Conservation (phyloP, 306 rosid species). For the Cicer bijugum region DNA sequence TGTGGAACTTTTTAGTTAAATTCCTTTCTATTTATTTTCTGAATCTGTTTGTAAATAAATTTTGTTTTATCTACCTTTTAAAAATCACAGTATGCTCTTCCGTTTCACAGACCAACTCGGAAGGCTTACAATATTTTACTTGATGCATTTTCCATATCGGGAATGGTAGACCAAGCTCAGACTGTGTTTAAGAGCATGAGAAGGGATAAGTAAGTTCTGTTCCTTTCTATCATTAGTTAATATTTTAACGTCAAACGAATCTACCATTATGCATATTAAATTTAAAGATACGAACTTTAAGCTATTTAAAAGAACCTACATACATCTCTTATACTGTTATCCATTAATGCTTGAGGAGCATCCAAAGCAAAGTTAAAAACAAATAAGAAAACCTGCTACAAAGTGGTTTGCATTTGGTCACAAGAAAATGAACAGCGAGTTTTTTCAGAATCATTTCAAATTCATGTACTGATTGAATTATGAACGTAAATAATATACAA, state of each 20-base stretch:
- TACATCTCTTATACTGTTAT: neutral
- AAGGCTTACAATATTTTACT: slow-evolving; percentile 93
- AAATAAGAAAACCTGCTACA: neutral
- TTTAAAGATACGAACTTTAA: neutral
- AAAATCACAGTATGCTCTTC: slow-evolving; percentile 19
- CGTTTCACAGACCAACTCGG: slow-evolving; percentile 75
- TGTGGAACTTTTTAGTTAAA: slow-evolving; percentile 6
- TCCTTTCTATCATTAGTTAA: slow-evolving; percentile 29
- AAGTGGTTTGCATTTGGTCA: slow-evolving; percentile 13
- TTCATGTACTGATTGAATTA: slow-evolving; percentile 12
- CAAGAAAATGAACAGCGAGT: neutral
- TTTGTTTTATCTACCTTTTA: neutral
- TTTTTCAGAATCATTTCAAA: neutral
- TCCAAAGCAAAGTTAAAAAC: slow-evolving; percentile 2
- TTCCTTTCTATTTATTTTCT: slow-evolving; percentile 12
- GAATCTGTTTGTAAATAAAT: slow-evolving; percentile 4
- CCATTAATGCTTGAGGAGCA: neutral
- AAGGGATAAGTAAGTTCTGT: slow-evolving; percentile 77
- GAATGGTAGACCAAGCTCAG: slow-evolving; percentile 94
- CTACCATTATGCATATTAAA: slow-evolving; percentile 7
- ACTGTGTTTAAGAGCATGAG: slow-evolving; percentile 89
- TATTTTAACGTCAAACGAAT: slow-evolving; percentile 8
- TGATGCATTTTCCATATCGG: slow-evolving; percentile 90
- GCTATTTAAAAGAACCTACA: neutral
- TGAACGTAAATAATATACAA: slow-evolving; percentile 19